Conservation (phyloP, 2,329 filamentous ascomycete genomes). For the Fusarium compactum region DNA sequence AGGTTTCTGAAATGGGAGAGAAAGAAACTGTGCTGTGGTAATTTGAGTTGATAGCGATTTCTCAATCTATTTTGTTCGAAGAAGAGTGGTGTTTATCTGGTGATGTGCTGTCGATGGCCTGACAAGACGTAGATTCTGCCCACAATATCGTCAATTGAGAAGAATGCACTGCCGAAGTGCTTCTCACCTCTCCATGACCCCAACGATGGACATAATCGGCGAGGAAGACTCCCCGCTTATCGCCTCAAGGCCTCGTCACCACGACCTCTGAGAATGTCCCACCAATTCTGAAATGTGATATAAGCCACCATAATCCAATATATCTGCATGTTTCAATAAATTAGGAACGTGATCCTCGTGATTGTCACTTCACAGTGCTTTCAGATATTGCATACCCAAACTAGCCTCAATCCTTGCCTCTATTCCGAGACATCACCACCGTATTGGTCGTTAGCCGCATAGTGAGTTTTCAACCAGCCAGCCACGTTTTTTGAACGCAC, state of each 20-base stretch:
- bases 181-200: background rate
- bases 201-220: background rate
- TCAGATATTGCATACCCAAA: background rate
- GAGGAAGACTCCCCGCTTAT: background rate
- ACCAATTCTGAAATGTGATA: background rate
- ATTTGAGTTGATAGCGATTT: background rate
- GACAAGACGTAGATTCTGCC: background rate
- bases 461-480: background rate
- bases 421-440: constrained; percentile 3
- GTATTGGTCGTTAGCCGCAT: constrained; percentile 2
- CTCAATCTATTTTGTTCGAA: background rate
- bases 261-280: background rate
- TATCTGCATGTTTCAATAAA: background rate
- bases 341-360: background rate
- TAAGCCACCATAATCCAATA: background rate
- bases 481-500: background rate
- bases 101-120: background rate
- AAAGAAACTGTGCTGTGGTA: background rate
- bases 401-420: background rate
- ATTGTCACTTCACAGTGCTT: background rate
- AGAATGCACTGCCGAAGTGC: background rate
- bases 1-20: background rate
- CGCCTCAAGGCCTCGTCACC: background rate
- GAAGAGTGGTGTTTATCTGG: background rate
- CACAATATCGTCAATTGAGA: background rate